Evolutionary conservation across 2,329 filamentous ascomycete species (phyloP), one percentile per base, ranked within the genome.

Genomic region (Ustilaginoidea virens): DNA sequence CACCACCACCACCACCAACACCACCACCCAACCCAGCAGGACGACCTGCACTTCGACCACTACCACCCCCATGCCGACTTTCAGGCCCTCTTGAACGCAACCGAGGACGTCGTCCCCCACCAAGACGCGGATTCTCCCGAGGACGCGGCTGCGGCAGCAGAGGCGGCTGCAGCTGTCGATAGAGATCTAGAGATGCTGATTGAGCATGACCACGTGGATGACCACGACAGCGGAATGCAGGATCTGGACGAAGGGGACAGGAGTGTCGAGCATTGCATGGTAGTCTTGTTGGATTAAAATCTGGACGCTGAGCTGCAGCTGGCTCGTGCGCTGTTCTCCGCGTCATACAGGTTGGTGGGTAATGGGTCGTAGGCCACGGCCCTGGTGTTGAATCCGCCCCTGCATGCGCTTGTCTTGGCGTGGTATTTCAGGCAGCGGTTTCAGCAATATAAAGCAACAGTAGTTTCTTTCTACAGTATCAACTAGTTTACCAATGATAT

Each of bases 181-280:
- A 50, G 54, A 11, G 63, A 68, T 31, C 37, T 67, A 36, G 63
- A 66, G 25, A 65, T 67, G 61, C 37, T 68, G 32, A 63, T 66
- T 20, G 55, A 61, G 32, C 57, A 61, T 23, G 48, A 54, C 17
- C 52, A 55, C 13, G 58, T 53, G 0, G 60, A 62, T 1, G 56
- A 63, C 0, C 58, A 60, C 12, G 36, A 32, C 5, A 33, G 33
- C 7, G 33, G 12, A 5, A 42, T 48, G 30, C 38, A 36, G 4
- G 40, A 35, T 3, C 33, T 45, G 22, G 35, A 33, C 25, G 11
- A 31, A 19, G 25, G 28, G 18, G 37, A 12, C 8, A 34, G 41
- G 16, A 39, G 31, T 20, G 17, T 37, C 22, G 39, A 33, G 3
- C 36, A 38, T 12, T n/a, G n/a, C n/a, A n/a, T n/a, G n/a, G n/a